These are phyloP conservation scores for Clarireedia sp. DNA, from an alignment of 2,329 filamentous ascomycete species.

Conservation along the genomic window DNA sequence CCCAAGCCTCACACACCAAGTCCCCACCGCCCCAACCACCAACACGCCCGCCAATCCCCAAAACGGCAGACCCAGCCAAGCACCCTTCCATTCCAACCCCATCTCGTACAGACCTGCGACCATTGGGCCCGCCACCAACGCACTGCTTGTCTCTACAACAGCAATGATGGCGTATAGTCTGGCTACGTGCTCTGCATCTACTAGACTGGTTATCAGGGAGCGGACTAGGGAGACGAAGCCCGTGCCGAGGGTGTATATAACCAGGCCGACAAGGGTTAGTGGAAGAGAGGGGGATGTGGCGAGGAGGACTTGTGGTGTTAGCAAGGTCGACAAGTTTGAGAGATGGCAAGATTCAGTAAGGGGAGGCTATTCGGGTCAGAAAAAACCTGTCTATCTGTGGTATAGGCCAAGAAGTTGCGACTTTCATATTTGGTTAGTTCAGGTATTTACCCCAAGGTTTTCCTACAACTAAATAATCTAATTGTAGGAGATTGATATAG, in stretches of 20 bases:
- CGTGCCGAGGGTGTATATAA: constrained; percentile 22
- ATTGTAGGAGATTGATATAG: no score
- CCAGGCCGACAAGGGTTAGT: constrained; percentile 18
- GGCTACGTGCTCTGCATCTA: constrained; percentile 23
- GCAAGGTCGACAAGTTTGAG: no score
- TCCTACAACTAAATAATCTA: no score
- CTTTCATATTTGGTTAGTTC: no score
- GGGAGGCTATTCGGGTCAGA: no score
- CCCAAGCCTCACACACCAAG: background rate
- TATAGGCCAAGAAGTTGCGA: no score
- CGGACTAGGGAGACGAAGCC: constrained; percentile 19
- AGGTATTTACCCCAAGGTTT: no score
- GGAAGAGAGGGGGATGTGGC: constrained; percentile 18
- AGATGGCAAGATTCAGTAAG: no score
- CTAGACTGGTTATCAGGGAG: constrained; percentile 21
- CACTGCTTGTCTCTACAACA: constrained; percentile 22
- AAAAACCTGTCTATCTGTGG: no score
- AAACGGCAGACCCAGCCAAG: constrained; percentile 24
- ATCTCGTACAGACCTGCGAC: constrained; percentile 20
- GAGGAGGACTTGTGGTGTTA: constrained; percentile 12
- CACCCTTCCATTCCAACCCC: constrained; percentile 20
- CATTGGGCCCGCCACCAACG: constrained; percentile 19
- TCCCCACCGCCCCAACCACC: background rate
- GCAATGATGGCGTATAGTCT: constrained; percentile 23
- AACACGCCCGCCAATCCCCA: constrained; percentile 5